phyloP scores from a whole-genome alignment of 768 basidiomycete species.

The Russula ochroleuca region DNA sequence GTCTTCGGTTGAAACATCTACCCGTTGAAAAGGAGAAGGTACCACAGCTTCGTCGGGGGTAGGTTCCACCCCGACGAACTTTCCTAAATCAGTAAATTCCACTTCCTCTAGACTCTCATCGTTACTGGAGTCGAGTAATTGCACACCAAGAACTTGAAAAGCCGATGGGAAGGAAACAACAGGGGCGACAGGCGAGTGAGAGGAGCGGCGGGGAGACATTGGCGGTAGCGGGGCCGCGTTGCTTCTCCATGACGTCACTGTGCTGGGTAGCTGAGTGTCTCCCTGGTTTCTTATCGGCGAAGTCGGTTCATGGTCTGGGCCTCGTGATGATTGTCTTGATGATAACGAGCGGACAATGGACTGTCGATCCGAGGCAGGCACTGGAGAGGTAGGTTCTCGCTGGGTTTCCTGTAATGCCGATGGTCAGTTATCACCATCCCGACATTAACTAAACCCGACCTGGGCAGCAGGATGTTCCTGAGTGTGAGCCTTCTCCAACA shows the following conservation, averaged over 20 bases:
- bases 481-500: conserved; percentile 11
- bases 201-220: conserved; percentile 30
- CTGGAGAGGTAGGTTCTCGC: conserved; percentile 1
- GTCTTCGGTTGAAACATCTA: conserved; percentile 31
- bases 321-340: conserved; percentile 32
- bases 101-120: conserved; percentile 73
- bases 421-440: not conserved
- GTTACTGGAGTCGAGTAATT: conserved; percentile 40
- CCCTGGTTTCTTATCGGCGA: conserved; percentile 24
- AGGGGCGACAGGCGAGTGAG: conserved; percentile 35
- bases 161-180: conserved; percentile 33
- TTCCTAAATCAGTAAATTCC: conserved; percentile 73
- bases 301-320: conserved; percentile 9
- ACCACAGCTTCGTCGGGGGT: conserved; percentile 23
- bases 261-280: conserved; percentile 27
- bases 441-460: conserved; percentile 3
- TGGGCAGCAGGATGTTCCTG: not conserved
- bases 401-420: conserved; percentile 8
- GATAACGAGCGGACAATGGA: conserved; percentile 30
- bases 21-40: conserved; percentile 14
- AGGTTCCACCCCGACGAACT: conserved; percentile 50
- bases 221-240: conserved; percentile 40
- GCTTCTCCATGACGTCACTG: conserved; percentile 64
- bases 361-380: not conserved
- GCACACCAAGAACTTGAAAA: conserved; percentile 36